Base-by-base conservation (phyloP, 1,284 basidiomycete species). In the Phylloporus sp. region DNA sequence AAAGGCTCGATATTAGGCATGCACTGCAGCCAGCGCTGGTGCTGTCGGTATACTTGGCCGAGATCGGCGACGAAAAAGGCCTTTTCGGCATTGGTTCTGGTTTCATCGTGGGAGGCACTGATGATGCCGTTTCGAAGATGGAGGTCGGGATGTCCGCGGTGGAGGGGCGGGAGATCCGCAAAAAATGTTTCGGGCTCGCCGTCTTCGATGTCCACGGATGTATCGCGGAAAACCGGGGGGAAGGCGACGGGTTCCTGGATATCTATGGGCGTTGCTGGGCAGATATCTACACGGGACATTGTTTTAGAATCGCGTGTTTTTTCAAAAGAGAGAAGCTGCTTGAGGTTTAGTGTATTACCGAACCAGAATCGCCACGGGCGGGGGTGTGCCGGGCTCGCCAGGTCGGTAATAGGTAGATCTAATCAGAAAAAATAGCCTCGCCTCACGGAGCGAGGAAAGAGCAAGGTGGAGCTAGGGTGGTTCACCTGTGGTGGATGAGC, bases 1-100 rank as follows among this genome's bases (percentile, higher is more conserved):
- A 96, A 98, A 37, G 97, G 96, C 74, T 95, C 90, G 58, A 99
- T 91, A 66, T 93, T 89, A 20, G 94, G 95, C 29, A 99, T 87
- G 71, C 88, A 89, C 27, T 85, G 82, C 71, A 87, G 86, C 97
- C 98, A 99, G 67, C 94, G 88, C 74, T 91, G 83, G 77, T 96
- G 94, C 77, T 98, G 96, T 67, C 85, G 85, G 80, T 94, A 97
- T 23, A 99, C 93, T 72, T 93, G 88, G 72, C 93, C 91, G 45
- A 99, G 88, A 81, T 99, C 97, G 39, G 94, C 96, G 17, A 98
- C 96, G 76, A 98, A 99, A 81, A 99, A 99, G 2, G 98, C 97
- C 72, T 92, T 91, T 82, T 99, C 98, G 19, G 94, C 91, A 75
- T 96, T 89, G 27, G 85, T 84, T 70, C 87, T 85, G 68, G 86